Conservation (phyloP, 2,329 filamentous ascomycete species). For the Botrytis pseudocinerea region DNA sequence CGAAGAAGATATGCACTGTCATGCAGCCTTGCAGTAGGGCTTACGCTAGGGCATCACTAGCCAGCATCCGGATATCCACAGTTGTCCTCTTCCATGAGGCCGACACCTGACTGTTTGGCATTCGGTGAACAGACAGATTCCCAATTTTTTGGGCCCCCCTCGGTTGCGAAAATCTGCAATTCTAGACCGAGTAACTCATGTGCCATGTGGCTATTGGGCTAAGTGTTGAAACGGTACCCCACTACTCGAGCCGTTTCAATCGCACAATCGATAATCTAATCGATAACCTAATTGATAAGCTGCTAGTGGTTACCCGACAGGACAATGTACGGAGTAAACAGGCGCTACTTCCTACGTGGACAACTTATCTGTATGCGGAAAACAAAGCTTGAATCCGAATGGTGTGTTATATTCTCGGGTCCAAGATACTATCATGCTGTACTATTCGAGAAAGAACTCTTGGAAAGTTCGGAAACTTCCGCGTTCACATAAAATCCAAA, state of each 20-base stretch:
- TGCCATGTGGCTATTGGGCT: not conserved
- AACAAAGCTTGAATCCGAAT: not conserved
- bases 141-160: not conserved
- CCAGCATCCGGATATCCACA: not conserved
- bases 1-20: not conserved
- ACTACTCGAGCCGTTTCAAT: not conserved
- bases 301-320: not conserved
- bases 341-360: not conserved
- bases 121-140: not conserved
- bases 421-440: not conserved
- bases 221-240: not conserved
- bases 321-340: not conserved
- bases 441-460: not conserved
- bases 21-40: constrained; percentile 3
- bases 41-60: not conserved
- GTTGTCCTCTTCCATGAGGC: not conserved
- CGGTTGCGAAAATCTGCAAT: not conserved
- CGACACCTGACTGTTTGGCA: not conserved
- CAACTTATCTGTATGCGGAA: not conserved
- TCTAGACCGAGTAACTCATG: not conserved
- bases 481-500: not conserved
- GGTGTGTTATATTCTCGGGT: not conserved
- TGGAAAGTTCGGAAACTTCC: not conserved
- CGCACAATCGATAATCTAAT: not conserved
- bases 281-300: constrained; percentile 1